These are phyloP conservation scores for Candida yuanshanica DNA, from an alignment of 805 yeast species.

Conservation along the genomic window DNA sequence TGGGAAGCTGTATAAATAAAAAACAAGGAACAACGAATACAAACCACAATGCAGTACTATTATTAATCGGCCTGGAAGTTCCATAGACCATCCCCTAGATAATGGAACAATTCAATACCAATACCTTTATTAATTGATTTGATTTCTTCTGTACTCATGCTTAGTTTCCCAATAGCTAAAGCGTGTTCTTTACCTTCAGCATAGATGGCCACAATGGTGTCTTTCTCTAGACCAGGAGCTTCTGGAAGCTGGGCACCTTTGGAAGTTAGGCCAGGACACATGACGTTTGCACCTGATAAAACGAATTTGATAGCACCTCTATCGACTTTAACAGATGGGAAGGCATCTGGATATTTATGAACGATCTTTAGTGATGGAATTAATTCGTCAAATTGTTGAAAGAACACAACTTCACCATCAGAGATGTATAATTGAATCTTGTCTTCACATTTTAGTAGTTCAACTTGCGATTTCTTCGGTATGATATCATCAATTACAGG, in stretches of 20 bases:
- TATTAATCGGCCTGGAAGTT: conserved; percentile 43
- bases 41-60: background rate
- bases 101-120: conserved; percentile 79
- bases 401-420: conserved; percentile 68
- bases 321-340: conserved; percentile 86
- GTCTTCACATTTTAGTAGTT: conserved; percentile 83
- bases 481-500: conserved; percentile 71
- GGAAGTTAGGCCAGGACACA: conserved; percentile 93
- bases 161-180: conserved; percentile 80
- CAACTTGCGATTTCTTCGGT: conserved; percentile 84
- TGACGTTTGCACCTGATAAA: conserved; percentile 91
- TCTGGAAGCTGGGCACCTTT: conserved; percentile 81
- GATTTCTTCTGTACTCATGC: conserved; percentile 87
- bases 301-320: conserved; percentile 96
- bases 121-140: conserved; percentile 78
- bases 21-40: background rate
- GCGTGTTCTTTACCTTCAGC: conserved; percentile 94
- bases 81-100: conserved; percentile 90
- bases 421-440: conserved; percentile 72
- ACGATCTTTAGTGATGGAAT: conserved; percentile 72
- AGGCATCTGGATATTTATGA: conserved; percentile 76
- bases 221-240: conserved; percentile 56
- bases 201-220: conserved; percentile 69
- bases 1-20: no score
- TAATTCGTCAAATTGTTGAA: conserved; percentile 75